These are phyloP conservation scores for Chenopodium formosanum DNA, from an alignment of 148 eudicot species.

Conservation along the genomic window DNA sequence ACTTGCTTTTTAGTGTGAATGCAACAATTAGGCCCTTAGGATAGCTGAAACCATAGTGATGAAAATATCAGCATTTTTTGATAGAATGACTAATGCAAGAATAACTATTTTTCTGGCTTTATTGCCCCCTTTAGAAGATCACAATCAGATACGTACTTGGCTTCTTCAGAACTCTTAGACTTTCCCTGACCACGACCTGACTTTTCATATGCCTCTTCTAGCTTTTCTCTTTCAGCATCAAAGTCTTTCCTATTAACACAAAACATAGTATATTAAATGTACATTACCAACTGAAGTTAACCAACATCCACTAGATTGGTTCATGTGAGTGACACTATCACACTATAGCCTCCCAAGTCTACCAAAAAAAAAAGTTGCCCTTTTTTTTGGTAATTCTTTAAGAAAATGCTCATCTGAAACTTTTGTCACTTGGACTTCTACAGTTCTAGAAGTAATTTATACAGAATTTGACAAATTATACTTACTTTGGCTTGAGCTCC, in stretches of 20 bases:
- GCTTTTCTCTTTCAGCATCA: conserved; percentile 69
- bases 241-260: conserved; percentile 69
- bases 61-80: background rate
- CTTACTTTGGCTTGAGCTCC: conserved; percentile 78
- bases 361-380: background rate
- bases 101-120: background rate
- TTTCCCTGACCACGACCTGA: conserved; percentile 33
- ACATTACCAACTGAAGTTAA: background rate
- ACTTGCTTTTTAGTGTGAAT: conserved; percentile 63
- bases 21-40: conserved; percentile 85
- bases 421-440: background rate
- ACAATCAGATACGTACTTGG: conserved; percentile 20
- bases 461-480: background rate
- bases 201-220: conserved; percentile 51
- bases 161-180: conserved; percentile 45
- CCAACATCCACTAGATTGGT: background rate
- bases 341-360: background rate
- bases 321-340: background rate
- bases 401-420: background rate
- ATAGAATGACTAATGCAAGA: background rate
- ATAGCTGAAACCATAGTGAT: conserved; percentile 49
- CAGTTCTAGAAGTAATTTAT: background rate
- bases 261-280: background rate
- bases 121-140: background rate
- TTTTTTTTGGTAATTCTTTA: too few relatives aligned